Base-by-base conservation (phyloP, 2,329 filamentous ascomycete species). In the Sporothrix pseudoabietina region DNA sequence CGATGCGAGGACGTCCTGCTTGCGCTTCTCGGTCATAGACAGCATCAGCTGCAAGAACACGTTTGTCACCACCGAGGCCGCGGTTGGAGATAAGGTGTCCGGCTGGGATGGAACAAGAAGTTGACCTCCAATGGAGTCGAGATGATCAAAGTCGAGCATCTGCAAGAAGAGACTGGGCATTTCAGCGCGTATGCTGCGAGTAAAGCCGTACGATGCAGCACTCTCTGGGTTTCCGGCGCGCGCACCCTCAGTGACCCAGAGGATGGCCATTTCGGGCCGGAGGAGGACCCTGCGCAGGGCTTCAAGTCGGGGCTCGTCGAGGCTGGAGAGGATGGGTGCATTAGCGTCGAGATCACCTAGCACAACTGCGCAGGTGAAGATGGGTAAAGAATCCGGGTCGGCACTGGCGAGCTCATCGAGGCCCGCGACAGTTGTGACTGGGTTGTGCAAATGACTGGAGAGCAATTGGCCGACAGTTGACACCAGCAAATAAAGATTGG, bases 261-360 rank as follows among this genome's bases (percentile, higher is more conserved):
- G 76, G 0, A 81, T 75, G 0, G 74, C 72, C 77, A 79, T 79
- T 12, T 78, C 74, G 0, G 80, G 80, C 6, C 74, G 73, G 30
- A 81, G 73, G 0, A 82, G 73, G 0, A 76, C 71, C 41, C 74
- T 76, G 2, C 71, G 71, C 0, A 82, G 72, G 0, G 49, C 72
- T 2, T 78, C 74, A n/a, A 84, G 77, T 0, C 77, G 75, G 0
- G 73, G 52, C 5, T 79, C 77, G 0, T 79, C 82, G 79, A 84
- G 81, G 9, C 71, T 79, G 0, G 79, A 73, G 63, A 83, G 77
- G 16, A 84, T 19, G 0, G 82, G 77, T 26, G 4, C 9, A 14
- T 79, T 73, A 5, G 41, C 47, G 30, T 82, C 80, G 1, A 84
- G 76, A 63, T 84, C 83, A 30, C 77, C 75, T 2, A 85, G 75